Evolutionary conservation across 768 basidiomycete genomes (phyloP), one percentile per base, ranked within the genome.

Genomic region (Phlegmacium glaucopus): DNA sequence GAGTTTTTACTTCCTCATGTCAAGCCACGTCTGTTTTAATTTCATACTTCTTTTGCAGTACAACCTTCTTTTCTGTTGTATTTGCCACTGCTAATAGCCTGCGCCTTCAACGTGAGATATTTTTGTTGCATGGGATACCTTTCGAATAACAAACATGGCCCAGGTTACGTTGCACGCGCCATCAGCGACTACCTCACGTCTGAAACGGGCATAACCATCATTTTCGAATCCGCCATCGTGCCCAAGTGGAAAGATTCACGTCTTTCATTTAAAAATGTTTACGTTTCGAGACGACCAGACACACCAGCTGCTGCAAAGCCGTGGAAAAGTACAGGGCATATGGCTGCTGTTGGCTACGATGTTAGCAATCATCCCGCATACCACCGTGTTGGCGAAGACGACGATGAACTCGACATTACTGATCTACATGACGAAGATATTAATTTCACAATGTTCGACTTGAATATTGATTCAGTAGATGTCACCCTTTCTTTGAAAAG

Each of bases 141-240:
- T 47, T 22, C 25, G 28, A 28, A 8, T 27, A 32, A 48, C 36
- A 40, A 28, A 28, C 39, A 44, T 12, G 18, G 48, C 40, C 29
- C 46, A 90, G 92, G 85, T 59, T 88, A 85, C 58, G 77, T 98
- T 29, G 96, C 95, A 9, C 79, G 83, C 28, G 83, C 81, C 6
- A 86, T 98, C 40, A 95, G 94, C 52, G 85, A 93, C 64, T 94
- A 98, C 63, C 71, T 99, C 48, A 98, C 96, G 5, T 76, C 86
- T 1, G 89, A 94, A 62, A 96, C 94, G 0, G 96, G 96, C 2
- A 83, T 95, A 35, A 94, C 85, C 11, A 85, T 99, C 56, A 89
- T 95, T 44, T 97, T 97, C 63, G 96, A 99, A 66, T 93, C 90
- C 4, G 96, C 96, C 26, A 94, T 98, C 57, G 94, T 98, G 9